A percentile compares a stretch with the other conserved stretches of the same genome.
These are phyloP conservation scores for Didymosphaeria variabile DNA, from an alignment of 2,329 filamentous ascomycete genomes.

Conservation along the genomic window DNA sequence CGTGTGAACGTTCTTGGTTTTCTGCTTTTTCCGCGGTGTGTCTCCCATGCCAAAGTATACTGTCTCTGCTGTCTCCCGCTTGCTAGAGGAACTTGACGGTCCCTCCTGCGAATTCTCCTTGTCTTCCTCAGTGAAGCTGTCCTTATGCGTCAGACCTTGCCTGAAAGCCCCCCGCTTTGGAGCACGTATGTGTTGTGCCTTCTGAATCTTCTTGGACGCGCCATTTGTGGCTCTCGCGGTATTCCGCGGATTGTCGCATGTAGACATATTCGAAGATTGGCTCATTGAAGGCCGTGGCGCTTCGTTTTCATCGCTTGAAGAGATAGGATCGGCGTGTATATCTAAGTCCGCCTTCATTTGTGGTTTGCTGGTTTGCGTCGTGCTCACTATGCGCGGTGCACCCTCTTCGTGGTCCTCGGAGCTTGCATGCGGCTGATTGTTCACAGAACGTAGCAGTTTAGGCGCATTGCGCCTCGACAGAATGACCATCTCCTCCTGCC, in stretches of 20 bases:
- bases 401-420: constrained; percentile 48
- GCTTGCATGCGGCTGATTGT: constrained; percentile 47
- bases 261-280: constrained; percentile 10
- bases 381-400: neutral
- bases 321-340: constrained; percentile 33
- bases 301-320: constrained; percentile 33
- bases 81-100: constrained; percentile 18
- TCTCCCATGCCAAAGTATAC: constrained; percentile 24
- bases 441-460: constrained; percentile 42
- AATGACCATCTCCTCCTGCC: constrained; percentile 20
- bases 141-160: constrained; percentile 23
- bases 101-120: constrained; percentile 28
- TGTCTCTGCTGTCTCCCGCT: constrained; percentile 1
- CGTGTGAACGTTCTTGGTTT: constrained; percentile 20
- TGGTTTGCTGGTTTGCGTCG: neutral
- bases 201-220: neutral
- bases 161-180: constrained; percentile 21
- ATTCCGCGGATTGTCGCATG: neutral
- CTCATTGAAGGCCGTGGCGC: constrained; percentile 15
- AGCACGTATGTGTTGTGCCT: constrained; percentile 11
- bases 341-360: constrained; percentile 22
- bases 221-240: neutral
- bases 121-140: constrained; percentile 17
- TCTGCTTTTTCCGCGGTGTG: constrained; percentile 16
- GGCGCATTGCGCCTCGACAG: constrained; percentile 21